These are phyloP conservation scores for Calvatia gigantea DNA, from an alignment of 768 basidiomycete species.

Conservation along the genomic window DNA sequence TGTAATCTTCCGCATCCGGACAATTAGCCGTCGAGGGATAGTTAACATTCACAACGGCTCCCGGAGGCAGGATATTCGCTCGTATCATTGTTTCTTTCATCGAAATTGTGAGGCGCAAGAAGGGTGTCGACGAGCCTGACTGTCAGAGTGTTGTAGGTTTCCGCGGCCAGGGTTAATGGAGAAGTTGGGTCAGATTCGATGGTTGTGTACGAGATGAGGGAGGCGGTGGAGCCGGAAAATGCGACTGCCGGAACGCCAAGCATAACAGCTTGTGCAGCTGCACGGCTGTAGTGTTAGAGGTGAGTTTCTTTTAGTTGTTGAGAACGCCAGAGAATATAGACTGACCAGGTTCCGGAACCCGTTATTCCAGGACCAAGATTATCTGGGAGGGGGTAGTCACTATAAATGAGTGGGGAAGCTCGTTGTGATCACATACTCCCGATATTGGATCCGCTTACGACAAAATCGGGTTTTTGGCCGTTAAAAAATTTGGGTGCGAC, in stretches of 20 bases:
- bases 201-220: slow-evolving; percentile 40
- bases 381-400: slow-evolving; percentile 13
- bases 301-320: no score
- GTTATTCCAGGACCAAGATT: slow-evolving; percentile 25
- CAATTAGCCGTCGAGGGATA: slow-evolving; percentile 31
- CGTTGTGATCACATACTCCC: slow-evolving; percentile 18
- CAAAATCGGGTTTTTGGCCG: slow-evolving; percentile 29
- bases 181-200: slow-evolving; percentile 29
- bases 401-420: not conserved
- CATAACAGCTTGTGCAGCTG: slow-evolving; percentile 35
- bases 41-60: slow-evolving; percentile 40
- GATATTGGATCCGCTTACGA: slow-evolving; percentile 35
- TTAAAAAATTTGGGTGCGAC: slow-evolving; percentile 31
- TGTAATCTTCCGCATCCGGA: slow-evolving; percentile 25
- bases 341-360: slow-evolving; percentile 35
- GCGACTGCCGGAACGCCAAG: slow-evolving; percentile 40
- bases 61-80: slow-evolving; percentile 32
- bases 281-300: slow-evolving; percentile 25
- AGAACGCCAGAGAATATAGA: not conserved
- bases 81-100: no score
- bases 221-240: slow-evolving; percentile 30
- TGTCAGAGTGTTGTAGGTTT: slow-evolving; percentile 34
- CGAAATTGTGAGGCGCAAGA: slow-evolving; percentile 18
- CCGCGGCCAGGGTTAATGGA: slow-evolving; percentile 26
- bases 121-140: slow-evolving; percentile 27